These are phyloP conservation scores for Amanita pallidorosea DNA, from an alignment of 768 basidiomycete genomes.

Conservation along the genomic window DNA sequence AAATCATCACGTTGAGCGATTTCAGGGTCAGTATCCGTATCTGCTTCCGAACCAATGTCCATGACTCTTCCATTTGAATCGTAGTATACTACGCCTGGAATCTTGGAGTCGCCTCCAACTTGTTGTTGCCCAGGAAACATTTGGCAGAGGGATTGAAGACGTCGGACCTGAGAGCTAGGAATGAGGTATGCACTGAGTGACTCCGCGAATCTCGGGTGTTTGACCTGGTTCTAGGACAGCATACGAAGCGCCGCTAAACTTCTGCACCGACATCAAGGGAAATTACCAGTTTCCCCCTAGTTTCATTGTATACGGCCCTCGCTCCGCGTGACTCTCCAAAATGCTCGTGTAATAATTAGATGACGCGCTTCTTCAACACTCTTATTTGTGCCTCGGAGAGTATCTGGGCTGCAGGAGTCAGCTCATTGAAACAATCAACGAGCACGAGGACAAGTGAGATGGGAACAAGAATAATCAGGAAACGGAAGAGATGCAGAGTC, in stretches of 20 bases:
- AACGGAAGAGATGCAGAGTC: too few relatives aligned
- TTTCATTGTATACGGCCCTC: conserved; percentile 25
- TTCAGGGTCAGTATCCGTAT: neutral
- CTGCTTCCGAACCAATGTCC: conserved; percentile 1
- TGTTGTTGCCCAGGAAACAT: neutral
- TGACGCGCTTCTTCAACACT: too few relatives aligned
- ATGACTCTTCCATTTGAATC: neutral
- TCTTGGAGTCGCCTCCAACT: neutral
- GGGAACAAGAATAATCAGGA: too few relatives aligned
- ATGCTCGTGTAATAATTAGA: too few relatives aligned
- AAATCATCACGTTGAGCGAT: neutral
- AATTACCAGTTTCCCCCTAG: conserved; percentile 29
- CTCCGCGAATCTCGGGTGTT: conserved; percentile 22
- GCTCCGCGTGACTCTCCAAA: too few relatives aligned
- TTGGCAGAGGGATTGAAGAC: conserved; percentile 32
- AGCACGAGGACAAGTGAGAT: too few relatives aligned
- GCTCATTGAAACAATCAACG: too few relatives aligned
- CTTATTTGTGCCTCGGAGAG: too few relatives aligned
- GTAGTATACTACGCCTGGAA: conserved; percentile 4
- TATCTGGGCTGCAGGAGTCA: too few relatives aligned
- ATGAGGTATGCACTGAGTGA: conserved; percentile 18
- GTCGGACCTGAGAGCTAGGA: conserved; percentile 13
- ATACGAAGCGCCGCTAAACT: conserved; percentile 29
- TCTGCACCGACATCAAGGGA: conserved; percentile 45
- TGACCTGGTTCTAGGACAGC: conserved; percentile 25